A percentile compares a stretch with the other conserved stretches of the same genome.
These are phyloP conservation scores for Calonectria montana DNA, from an alignment of 2,329 filamentous ascomycete species.

Conservation along the genomic window DNA sequence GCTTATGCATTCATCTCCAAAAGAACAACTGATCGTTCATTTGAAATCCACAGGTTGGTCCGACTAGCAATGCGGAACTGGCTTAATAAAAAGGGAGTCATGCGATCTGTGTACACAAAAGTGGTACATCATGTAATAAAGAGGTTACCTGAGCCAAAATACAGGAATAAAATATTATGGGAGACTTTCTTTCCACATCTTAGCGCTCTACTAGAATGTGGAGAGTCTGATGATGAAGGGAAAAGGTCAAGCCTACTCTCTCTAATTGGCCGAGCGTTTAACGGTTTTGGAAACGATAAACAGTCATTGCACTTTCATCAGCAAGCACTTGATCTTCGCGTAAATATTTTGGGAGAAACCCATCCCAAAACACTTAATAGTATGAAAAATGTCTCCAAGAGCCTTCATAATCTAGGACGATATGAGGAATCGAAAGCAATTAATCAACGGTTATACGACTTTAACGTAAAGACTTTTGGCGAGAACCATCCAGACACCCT, in stretches of 20 bases:
- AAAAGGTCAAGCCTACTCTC: neutral
- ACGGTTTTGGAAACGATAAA: neutral
- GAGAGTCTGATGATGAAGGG: neutral
- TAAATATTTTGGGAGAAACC: neutral
- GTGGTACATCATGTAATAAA: conserved; percentile 25
- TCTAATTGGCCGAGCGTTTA: neutral
- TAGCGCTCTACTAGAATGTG: conserved; percentile 11
- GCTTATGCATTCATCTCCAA: conserved; percentile 47
- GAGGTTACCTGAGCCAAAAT: conserved; percentile 21
- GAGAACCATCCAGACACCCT: neutral
- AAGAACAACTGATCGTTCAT: conserved; percentile 8
- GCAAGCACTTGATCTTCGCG: neutral
- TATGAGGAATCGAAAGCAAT: neutral
- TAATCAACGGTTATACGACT: neutral
- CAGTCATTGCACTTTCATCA: conserved; percentile 27
- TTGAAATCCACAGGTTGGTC: conserved; percentile 48
- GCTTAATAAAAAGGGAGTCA: conserved; percentile 32
- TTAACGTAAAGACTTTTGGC: neutral
- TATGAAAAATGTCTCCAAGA: neutral
- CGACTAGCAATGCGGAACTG: conserved; percentile 44
- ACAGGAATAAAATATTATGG: conserved; percentile 37
- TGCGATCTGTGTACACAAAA: neutral
- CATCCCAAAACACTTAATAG: neutral
- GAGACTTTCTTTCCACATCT: conserved; percentile 39
- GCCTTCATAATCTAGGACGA: neutral